Conservation (phyloP, 2,329 filamentous ascomycete genomes). For the Xylariomycetidae sp. region DNA sequence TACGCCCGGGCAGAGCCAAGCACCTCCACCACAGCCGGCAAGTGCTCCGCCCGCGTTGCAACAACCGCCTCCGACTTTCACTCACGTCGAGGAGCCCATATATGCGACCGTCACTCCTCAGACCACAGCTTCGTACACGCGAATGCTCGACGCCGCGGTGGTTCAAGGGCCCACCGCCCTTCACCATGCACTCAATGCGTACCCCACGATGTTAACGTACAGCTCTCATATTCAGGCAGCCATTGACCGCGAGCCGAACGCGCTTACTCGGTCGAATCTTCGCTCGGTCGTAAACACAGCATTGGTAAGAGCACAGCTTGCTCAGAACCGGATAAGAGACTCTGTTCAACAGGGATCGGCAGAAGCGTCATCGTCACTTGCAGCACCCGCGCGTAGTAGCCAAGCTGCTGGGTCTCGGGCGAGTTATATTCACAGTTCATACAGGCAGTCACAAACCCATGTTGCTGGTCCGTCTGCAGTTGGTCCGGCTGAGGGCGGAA, state of each 20-base stretch:
- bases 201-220: constrained; percentile 45
- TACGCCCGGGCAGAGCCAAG: constrained; percentile 7
- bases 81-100: constrained; percentile 26
- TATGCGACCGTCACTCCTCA: constrained; percentile 28
- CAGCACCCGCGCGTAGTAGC: too few relatives aligned
- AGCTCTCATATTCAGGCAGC: constrained; percentile 44
- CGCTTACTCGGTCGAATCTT: constrained; percentile 43
- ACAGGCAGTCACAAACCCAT: constrained; percentile 4
- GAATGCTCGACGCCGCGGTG: constrained; percentile 50
- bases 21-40: constrained; percentile 14
- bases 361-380: constrained; percentile 12
- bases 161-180: constrained; percentile 45
- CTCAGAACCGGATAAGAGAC: constrained; percentile 31
- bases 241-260: constrained; percentile 48
- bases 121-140: constrained; percentile 39
- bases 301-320: constrained; percentile 40
- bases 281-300: constrained; percentile 45
- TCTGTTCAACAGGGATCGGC: constrained; percentile 19
- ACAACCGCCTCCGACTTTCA: constrained; percentile 19
- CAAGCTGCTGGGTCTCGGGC: too few relatives aligned
- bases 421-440: too few relatives aligned
- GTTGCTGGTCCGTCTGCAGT: not conserved
- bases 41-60: constrained; percentile 22
- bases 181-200: constrained; percentile 38
- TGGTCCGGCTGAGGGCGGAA: not conserved